Conservation (phyloP, 768 basidiomycete species). For the Naganishia vaughanmartiniae region DNA sequence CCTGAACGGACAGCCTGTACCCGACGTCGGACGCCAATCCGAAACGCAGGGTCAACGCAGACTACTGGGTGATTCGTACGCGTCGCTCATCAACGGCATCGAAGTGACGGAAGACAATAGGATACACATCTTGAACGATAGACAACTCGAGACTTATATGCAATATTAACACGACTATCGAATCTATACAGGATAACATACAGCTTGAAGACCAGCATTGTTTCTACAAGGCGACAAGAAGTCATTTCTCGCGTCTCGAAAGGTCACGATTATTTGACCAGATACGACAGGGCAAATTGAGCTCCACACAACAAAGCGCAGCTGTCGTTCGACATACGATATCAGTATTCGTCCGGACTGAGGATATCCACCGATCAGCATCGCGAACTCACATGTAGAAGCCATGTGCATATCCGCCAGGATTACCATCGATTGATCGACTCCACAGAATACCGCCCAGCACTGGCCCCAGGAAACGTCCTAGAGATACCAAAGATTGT, state of each 20-base stretch:
- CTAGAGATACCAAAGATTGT: slow-evolving; percentile 89
- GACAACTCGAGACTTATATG: slow-evolving; percentile 18
- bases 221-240: background rate
- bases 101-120: slow-evolving; percentile 10
- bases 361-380: background rate
- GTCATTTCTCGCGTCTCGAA: background rate
- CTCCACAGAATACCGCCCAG: slow-evolving; percentile 44
- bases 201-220: background rate
- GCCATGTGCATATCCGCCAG: slow-evolving; percentile 42
- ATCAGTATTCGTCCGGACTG: background rate
- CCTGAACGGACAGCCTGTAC: slow-evolving; percentile 4
- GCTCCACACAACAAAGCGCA: slow-evolving; percentile 22
- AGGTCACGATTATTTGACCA: slow-evolving; percentile 9
- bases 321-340: background rate
- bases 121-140: slow-evolving; percentile 16
- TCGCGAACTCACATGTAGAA: slow-evolving; percentile 40
- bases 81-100: slow-evolving; percentile 3
- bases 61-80: background rate
- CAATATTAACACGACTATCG: slow-evolving; percentile 2
- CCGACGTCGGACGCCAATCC: background rate
- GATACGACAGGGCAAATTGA: slow-evolving; percentile 24
- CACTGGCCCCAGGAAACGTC: slow-evolving; percentile 78
- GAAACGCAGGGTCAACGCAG: background rate
- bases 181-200: background rate
- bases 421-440: slow-evolving; percentile 47